A percentile compares a stretch with the other conserved stretches of the same genome.
Evolutionary conservation across 139 green algal genomes (phyloP).

Genomic region (Tetraselmis chui): DNA sequence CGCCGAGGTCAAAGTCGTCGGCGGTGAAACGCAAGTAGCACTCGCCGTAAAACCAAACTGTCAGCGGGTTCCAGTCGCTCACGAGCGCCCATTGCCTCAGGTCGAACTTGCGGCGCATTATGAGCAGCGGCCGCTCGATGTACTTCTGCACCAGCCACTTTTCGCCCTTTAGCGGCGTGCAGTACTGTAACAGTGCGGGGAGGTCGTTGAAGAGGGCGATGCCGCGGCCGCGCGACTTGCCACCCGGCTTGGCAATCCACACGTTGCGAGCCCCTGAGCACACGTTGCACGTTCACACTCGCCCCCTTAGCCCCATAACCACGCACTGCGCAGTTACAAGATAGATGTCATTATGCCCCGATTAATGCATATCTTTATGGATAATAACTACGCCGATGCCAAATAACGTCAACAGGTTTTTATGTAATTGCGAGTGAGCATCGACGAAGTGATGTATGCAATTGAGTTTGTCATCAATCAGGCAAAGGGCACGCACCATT

Average conservation of each 20-base stretch:
- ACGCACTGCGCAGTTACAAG: too few species aligned
- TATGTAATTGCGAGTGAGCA: too few species aligned
- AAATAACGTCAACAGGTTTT: too few species aligned
- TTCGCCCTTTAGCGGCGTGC: not conserved
- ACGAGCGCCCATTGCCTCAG: constrained; percentile 22
- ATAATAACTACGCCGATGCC: too few species aligned
- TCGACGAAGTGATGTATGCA: too few species aligned
- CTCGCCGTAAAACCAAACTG: constrained; percentile 14
- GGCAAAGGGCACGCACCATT: too few species aligned
- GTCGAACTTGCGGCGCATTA: constrained; percentile 18
- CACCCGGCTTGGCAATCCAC: constrained; percentile 22
- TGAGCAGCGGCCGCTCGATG: constrained; percentile 19
- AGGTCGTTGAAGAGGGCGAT: constrained; percentile 14
- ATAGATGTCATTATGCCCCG: too few species aligned
- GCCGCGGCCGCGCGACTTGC: constrained; percentile 18
- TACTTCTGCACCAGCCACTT: constrained; percentile 27
- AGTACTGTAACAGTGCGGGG: not conserved
- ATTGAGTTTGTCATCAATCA: too few species aligned
- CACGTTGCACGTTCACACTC: too few species aligned
- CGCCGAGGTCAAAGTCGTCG: constrained; percentile 13
- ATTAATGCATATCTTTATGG: too few species aligned
- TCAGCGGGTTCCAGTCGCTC: constrained; percentile 16
- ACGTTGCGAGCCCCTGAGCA: constrained; percentile 2
- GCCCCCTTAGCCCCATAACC: too few species aligned
- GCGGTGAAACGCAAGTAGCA: constrained; percentile 20